Evolutionary conservation across 139 green algal genomes (phyloP).

Genomic region (Chlorella ohadii): DNA sequence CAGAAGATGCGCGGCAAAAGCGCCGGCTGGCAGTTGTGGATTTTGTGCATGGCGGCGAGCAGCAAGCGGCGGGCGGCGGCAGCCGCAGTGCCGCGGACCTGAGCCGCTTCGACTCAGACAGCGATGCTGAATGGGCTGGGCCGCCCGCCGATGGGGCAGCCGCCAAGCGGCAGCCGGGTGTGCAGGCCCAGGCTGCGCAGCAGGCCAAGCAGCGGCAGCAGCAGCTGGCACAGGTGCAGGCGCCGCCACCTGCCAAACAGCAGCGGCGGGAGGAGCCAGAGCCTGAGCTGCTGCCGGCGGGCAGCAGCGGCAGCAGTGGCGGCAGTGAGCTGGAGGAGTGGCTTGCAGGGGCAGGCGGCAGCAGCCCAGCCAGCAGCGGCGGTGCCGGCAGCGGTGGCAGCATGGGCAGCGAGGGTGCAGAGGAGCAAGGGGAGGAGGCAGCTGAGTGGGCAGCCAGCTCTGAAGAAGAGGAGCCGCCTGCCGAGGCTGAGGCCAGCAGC

Average conservation of each 20-base stretch:
- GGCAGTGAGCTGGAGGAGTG: constrained; percentile 11
- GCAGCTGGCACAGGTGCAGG: not conserved
- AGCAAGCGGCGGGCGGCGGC: not conserved
- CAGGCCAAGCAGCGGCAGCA: not conserved
- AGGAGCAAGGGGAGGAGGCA: not conserved
- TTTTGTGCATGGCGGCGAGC: not conserved
- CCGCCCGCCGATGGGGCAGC: not conserved
- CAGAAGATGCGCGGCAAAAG: not conserved
- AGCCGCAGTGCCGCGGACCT: constrained; percentile 1
- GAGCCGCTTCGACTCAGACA: constrained; percentile 22
- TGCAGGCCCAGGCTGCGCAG: not conserved
- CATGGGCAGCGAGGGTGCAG: not conserved
- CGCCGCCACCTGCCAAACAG: not conserved
- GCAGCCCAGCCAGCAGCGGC: not conserved
- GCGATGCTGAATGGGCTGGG: not conserved
- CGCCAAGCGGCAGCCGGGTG: not conserved
- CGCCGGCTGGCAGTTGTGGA: constrained; percentile 5
- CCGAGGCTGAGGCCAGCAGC: not conserved
- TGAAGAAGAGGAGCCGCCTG: not conserved
- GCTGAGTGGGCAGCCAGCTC: not conserved
- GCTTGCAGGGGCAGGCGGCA: not conserved
- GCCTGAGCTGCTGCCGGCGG: too few relatives aligned
- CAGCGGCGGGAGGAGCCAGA: not conserved
- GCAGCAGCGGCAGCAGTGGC: constrained; percentile 25
- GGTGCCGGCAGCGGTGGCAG: not conserved